Evolutionary conservation across 148 eudicot genomes (phyloP), one percentile per base, ranked within the genome.

Genomic region (Diospyros lotus): DNA sequence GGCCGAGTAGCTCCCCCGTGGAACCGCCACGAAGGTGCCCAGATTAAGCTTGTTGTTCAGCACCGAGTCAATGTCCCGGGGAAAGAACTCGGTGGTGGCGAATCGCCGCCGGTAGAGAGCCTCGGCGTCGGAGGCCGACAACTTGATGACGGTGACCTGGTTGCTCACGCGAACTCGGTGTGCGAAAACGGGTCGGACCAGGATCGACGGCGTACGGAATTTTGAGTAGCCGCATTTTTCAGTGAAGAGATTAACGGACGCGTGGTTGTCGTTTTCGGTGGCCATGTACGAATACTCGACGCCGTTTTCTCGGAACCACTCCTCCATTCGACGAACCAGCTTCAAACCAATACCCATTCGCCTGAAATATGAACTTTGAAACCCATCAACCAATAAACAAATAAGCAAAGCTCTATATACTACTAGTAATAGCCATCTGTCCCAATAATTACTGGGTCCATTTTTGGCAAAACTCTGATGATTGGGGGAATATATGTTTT

Each of bases 141-240:
- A 93, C 40, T 80, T 80, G 52, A 90, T 58, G 73, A 92, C 68
- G 55, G 77, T 54, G 50, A 84, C 82, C 65, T 82, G 83, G 11
- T 53, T 58, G 0, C 85, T 62, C 58, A 85, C 48, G 58, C 76
- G 77, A 75, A 78, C 78, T 11, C 86, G 88, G 76, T 95, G 99
- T 54, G 90, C 99, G 64, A 87, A 92, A 0, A 95, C 96, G 41
- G 99, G 99, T 53, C 88, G 93, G 81, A 95, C 97, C 2, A 95
- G 76, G 69, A 95, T 83, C 0, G 97, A 86, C 0, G 99, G 99
- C 1, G 93, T 92, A 1, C 99, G 91, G 83, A 95, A 95, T 78
- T 90, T 92, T 63, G 96, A 82, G 77, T 95, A 95, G 6, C 90
- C 91, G 71, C 87, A 88, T 81, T 95, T 95, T 13, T 86, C 71